Evolutionary conservation across 306 rosid genomes (phyloP).

Genomic region (Canavalia ensiformis): DNA sequence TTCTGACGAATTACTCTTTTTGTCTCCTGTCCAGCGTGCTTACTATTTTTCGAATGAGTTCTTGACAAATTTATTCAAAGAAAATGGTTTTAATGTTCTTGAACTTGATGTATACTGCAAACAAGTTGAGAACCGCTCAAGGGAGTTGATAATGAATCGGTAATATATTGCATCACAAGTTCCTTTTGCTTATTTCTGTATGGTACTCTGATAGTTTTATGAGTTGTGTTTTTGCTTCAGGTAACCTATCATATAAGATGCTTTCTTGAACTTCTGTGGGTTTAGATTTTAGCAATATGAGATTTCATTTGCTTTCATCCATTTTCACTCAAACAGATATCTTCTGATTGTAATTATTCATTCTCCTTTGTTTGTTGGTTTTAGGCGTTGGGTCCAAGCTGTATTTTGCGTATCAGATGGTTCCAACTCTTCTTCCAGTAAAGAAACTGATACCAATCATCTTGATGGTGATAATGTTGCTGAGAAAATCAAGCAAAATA

Average conservation of each 20-base stretch:
- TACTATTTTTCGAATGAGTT: slow-evolving; percentile 90
- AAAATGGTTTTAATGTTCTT: slow-evolving; percentile 78
- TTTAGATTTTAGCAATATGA: background rate
- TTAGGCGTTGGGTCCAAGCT: slow-evolving; percentile 96
- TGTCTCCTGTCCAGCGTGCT: slow-evolving; percentile 75
- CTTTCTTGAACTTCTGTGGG: slow-evolving; percentile 22
- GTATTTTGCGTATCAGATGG: slow-evolving; percentile 67
- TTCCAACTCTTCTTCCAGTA: slow-evolving; percentile 49
- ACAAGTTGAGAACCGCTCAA: slow-evolving; percentile 93
- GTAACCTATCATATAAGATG: slow-evolving; percentile 11
- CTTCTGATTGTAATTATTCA: slow-evolving; percentile 17
- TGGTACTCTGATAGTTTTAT: background rate
- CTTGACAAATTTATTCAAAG: slow-evolving; percentile 80
- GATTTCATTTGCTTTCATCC: slow-evolving; percentile 16
- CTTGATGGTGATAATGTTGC: slow-evolving; percentile 45
- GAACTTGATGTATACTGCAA: slow-evolving; percentile 83
- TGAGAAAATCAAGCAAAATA: slow-evolving; percentile 47
- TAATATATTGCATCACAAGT: slow-evolving; percentile 47
- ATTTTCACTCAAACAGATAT: background rate
- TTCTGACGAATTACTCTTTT: slow-evolving; percentile 40
- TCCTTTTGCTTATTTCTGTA: slow-evolving; percentile 14
- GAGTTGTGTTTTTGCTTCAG: slow-evolving; percentile 30
- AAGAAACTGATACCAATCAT: slow-evolving; percentile 49
- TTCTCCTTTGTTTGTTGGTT: slow-evolving; percentile 42
- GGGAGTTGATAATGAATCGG: slow-evolving; percentile 91